Base-by-base conservation (phyloP, 345 rosid species). In the Bruguiera sexangula region DNA sequence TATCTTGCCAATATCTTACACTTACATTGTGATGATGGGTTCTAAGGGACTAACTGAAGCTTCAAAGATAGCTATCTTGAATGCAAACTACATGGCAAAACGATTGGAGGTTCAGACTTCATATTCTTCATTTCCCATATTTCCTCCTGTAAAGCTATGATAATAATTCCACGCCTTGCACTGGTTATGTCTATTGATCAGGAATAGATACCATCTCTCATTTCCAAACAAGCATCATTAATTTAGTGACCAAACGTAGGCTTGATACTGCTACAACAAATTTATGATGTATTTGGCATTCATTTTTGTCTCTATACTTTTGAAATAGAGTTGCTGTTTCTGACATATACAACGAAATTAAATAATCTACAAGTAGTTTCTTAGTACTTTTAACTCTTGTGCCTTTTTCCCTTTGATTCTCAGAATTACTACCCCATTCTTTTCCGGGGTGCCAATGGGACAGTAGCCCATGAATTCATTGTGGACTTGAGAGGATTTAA, bases 21-120 rank as follows among this genome's bases (percentile, higher is more conserved):
- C 94, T 65, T 95, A 95, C 81, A 87, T 95, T 57, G 98, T 96
- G 65, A 92, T 95, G 99, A 95, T 95, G 99, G 99, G 98, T 32
- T 92, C 99, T 24, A 80, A 87, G 63, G 99, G 99, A 69, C 91
- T 92, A 63, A 89, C 98, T 56, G 96, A 90, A 6, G 99, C 98
- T 79, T 95, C 99, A 22, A 92, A 92, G 84, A 89, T 85, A 39
- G 98, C 99, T 61, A 92, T 95, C 70, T 62, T 95, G 84, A 92
- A 90, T 64, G 99, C 99, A 63, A 95, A 95, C 84, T 95, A 95
- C 97, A 92, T 95, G 99, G 97, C 96, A 34, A 92, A 92, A 77
- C 97, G 99, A 69, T 77, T 95, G 79, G 99, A 95, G 96, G 98
- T 95, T 68, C 34, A 8, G 70, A 16, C 46, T 55, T 73, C 69